A percentile compares a stretch with the other conserved stretches of the same genome.
phyloP scores from a whole-genome alignment of 805 yeast species.

The Zygoascus flipseniorum region DNA sequence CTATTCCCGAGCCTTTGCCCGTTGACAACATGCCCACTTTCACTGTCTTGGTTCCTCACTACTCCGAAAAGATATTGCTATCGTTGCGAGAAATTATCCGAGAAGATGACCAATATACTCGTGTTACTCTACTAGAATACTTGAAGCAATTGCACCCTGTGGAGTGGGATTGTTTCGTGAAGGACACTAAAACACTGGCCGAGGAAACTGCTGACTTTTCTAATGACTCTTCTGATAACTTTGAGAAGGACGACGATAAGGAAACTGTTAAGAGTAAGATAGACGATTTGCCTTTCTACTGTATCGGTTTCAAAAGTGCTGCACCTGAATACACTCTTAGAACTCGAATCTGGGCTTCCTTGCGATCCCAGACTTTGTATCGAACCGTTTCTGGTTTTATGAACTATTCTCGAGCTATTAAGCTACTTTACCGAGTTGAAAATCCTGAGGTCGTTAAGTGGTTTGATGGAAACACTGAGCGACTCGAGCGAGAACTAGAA shows the following conservation, averaged over 20 bases:
- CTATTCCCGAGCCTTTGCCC: constrained; percentile 97
- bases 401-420: constrained; percentile 96
- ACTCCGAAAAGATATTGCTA: constrained; percentile 85
- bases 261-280: constrained; percentile 76
- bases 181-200: constrained; percentile 90
- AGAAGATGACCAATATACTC: constrained; percentile 94
- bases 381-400: constrained; percentile 97
- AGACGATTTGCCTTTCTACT: constrained; percentile 88
- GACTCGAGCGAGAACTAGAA: constrained; percentile 88
- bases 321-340: constrained; percentile 94
- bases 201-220: constrained; percentile 34
- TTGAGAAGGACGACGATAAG: constrained; percentile 44
- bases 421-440: constrained; percentile 87
- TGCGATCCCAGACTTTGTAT: constrained; percentile 92
- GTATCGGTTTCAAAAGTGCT: constrained; percentile 95
- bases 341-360: constrained; percentile 97
- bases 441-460: constrained; percentile 89
- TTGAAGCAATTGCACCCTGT: constrained; percentile 91
- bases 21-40: constrained; percentile 99
- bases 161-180: constrained; percentile 97
- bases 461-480: constrained; percentile 98
- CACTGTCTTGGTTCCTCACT: constrained; percentile 94
- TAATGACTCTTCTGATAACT: constrained; percentile 27
- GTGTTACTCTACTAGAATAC: constrained; percentile 89
- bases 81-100: constrained; percentile 94